Percentiles rank a stretch among this genome's conserved stretches.
Conservation (phyloP, 345 rosid species). For the Salix suchowensis region DNA sequence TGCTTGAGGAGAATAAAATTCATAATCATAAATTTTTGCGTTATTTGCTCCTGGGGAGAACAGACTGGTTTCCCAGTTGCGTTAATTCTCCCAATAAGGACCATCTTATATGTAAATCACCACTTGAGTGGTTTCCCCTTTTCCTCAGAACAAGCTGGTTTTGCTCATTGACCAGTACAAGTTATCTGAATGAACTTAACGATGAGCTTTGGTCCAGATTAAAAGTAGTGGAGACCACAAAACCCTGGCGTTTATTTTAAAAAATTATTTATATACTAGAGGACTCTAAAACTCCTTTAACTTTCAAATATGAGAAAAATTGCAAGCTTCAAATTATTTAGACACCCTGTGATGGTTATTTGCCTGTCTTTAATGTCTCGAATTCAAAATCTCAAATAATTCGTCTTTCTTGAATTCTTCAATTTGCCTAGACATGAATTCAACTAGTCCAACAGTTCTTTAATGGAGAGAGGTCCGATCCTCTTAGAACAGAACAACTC, state of each 20-base stretch:
- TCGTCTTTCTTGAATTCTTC: too few relatives aligned
- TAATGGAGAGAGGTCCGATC: too few relatives aligned
- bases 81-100: not conserved
- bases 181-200: not conserved
- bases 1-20: not conserved
- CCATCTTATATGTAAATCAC: not conserved
- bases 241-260: not conserved
- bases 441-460: too few relatives aligned
- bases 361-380: too few relatives aligned
- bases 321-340: not conserved
- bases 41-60: not conserved
- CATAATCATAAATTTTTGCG: not conserved
- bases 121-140: not conserved
- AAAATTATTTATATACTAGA: not conserved
- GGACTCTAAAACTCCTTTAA: not conserved
- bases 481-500: too few relatives aligned
- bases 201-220: not conserved
- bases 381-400: too few relatives aligned
- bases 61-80: too few relatives aligned
- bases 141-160: not conserved
- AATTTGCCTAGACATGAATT: too few relatives aligned
- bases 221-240: not conserved
- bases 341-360: too few relatives aligned
- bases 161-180: not conserved
- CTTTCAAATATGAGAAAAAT: not conserved